Evolutionary conservation across 768 basidiomycete genomes (phyloP), one percentile per base, ranked within the genome.

Genomic region (Mycena capillaripes): DNA sequence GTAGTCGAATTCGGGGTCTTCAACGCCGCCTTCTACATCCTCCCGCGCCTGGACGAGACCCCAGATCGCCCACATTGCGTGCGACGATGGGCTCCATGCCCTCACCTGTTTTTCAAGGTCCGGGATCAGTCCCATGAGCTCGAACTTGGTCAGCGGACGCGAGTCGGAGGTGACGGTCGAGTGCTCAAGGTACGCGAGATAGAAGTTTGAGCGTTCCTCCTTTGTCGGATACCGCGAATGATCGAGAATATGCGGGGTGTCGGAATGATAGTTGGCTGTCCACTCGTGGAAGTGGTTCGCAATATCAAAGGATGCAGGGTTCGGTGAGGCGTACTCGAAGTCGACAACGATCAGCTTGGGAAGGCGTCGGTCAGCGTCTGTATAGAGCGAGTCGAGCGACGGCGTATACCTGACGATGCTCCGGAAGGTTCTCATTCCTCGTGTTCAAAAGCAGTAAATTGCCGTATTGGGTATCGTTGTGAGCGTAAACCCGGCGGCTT

Each of bases 201-300:
- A 97, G 81, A 98, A 98, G 79, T 95, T 94, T 68, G 87, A 85
- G 25, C 96, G 92, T 80, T 98, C 88, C 32, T 86, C 85, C 27
- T 75, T 74, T 5, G 91, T 90, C 14, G 98, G 98, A 82, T 97
- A 98, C 30, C 84, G 86, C 17, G 87, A 82, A 59, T 83, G 80
- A 73, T 91, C 83, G 52, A 95, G 89, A 61, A 92, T 67, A 78
- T 95, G 93, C 11, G 95, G 94, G 0, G 85, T 88, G 6, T 88
- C 78, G 42, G 86, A 86, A 79, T 95, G 93, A 81, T 99, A 99
- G 82, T 98, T 88, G 19, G 95, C 93, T 23, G 95, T 95, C 97
- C 98, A 99, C 83, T 99, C 98, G 79, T 95, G 93, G 83, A 97
- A 98, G 81, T 97, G 96, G 81, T 97, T 97, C 67, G 94, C 97